These are phyloP conservation scores for Fusarium guadeloupense DNA, from an alignment of 2,329 filamentous ascomycete species.

Conservation along the genomic window DNA sequence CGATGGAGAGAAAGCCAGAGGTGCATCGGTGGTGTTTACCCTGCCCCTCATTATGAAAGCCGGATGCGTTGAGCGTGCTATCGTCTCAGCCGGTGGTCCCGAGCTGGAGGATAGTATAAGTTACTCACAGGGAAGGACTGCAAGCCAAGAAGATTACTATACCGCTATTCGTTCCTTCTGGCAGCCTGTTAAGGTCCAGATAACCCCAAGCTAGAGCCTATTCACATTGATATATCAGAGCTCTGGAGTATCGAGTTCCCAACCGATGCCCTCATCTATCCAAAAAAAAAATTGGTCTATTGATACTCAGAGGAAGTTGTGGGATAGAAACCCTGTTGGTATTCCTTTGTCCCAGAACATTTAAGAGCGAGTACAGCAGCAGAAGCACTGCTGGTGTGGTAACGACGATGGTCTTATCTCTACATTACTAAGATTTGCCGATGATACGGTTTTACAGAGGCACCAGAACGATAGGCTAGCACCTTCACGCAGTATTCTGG, in stretches of 20 bases:
- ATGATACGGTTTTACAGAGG: neutral
- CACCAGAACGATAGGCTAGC: conserved; percentile 1
- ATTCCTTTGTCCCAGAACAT: too few species aligned
- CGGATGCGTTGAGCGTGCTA: too few species aligned
- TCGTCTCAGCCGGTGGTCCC: too few species aligned
- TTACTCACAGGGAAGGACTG: too few species aligned
- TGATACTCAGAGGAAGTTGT: neutral
- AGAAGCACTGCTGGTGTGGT: neutral
- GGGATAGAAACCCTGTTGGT: neutral
- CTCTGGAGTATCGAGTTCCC: neutral
- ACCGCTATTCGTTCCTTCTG: neutral
- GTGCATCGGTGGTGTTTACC: too few species aligned
- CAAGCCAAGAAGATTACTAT: too few species aligned
- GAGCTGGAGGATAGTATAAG: too few species aligned
- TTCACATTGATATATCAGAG: neutral
- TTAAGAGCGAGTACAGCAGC: too few species aligned
- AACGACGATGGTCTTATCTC: neutral
- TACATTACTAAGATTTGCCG: neutral
- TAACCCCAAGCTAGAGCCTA: neutral
- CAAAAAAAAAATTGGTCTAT: rapidly evolving
- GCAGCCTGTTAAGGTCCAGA: neutral
- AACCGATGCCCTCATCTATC: neutral
- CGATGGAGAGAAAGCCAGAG: too few species aligned
- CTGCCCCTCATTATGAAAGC: too few species aligned
- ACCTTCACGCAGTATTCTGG: conserved; percentile 7